Base-by-base conservation (phyloP, 169 alveolate genomes). In the Plasmodium blacklocki region DNA sequence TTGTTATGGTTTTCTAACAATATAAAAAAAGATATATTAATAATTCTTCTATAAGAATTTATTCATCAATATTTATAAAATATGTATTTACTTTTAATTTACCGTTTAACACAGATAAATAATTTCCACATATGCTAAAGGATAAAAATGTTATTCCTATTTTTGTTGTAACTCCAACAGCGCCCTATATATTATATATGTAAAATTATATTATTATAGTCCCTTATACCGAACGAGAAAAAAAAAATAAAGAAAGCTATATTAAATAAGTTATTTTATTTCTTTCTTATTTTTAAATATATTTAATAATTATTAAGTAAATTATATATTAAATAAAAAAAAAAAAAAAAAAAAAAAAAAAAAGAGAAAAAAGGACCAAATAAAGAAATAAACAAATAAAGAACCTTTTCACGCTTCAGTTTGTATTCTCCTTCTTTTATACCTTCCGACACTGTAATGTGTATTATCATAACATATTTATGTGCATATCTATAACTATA, bases 381-480 rank as follows among this genome's bases (percentile, higher is more conserved):
- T 4, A 32, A 32, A 32, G 1, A 32, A 2, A 32, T 32, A 32
- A 4, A 32, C 43, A 32, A 32, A 32, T 2, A 2, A 32, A 32
- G 43, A 9, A 75, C 88, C 67, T 45, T 75, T 62, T 60, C 88
- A 63, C 74, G 11, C 64, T 75, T 75, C 9, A 75, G 56, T 75
- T 75, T 75, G 74, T 75, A 75, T 21, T 75, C 67, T 7, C 88
- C 83, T 49, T 72, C 88, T 18, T 75, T 62, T 45, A 75, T 56
- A 0, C 88, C 88, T 63, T 75, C 88, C 7, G 88, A 75, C 14
- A 75, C 88, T 75, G 49, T 75, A 43, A 18, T 18, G 47, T 3
- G 73, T 12, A 29, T 32, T 43, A 19, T 15, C 9, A 54, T 11
- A 2, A 73, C 71, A 56, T 15, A 32, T 15, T 26, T 32, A 32